Evolutionary conservation across 1,284 basidiomycete genomes (phyloP).

Genomic region (Limonomyces culmigenus): DNA sequence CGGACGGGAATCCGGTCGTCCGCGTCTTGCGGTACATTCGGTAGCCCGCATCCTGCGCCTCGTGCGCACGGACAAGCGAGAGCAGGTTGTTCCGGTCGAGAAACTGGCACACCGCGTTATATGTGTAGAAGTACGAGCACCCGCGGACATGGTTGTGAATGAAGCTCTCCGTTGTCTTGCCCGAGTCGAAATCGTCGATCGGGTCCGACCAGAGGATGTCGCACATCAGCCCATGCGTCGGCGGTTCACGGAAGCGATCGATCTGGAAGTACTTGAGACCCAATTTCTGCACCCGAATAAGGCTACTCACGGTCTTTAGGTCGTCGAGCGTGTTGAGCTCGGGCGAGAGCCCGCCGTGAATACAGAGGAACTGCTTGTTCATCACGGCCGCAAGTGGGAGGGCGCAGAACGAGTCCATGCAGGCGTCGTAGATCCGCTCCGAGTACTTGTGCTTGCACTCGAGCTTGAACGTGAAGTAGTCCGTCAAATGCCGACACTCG

Average conservation of each 20-base stretch:
- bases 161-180: conserved; percentile 77
- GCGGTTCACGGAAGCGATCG: conserved; percentile 90
- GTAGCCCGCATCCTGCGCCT: conserved; percentile 91
- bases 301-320: conserved; percentile 44
- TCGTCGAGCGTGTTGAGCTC: conserved; percentile 87
- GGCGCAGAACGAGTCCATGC: conserved; percentile 88
- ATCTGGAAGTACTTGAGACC: conserved; percentile 29
- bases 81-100: conserved; percentile 85
- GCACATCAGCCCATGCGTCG: conserved; percentile 89
- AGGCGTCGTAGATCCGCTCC: conserved; percentile 77
- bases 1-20: conserved; percentile 82
- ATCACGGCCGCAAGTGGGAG: conserved; percentile 86
- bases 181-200: conserved; percentile 83
- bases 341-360: conserved; percentile 85
- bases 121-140: conserved; percentile 97
- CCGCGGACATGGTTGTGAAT: conserved; percentile 89
- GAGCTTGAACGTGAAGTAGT: conserved; percentile 83
- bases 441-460: conserved; percentile 95
- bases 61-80: conserved; percentile 91
- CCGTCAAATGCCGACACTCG: conserved; percentile 78
- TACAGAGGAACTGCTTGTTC: conserved; percentile 97
- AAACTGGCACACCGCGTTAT: conserved; percentile 87
- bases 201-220: conserved; percentile 94
- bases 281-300: background rate
- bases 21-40: conserved; percentile 97